These are phyloP conservation scores for Cladosporium sp. DNA, from an alignment of 2,329 filamentous ascomycete genomes.

Conservation along the genomic window DNA sequence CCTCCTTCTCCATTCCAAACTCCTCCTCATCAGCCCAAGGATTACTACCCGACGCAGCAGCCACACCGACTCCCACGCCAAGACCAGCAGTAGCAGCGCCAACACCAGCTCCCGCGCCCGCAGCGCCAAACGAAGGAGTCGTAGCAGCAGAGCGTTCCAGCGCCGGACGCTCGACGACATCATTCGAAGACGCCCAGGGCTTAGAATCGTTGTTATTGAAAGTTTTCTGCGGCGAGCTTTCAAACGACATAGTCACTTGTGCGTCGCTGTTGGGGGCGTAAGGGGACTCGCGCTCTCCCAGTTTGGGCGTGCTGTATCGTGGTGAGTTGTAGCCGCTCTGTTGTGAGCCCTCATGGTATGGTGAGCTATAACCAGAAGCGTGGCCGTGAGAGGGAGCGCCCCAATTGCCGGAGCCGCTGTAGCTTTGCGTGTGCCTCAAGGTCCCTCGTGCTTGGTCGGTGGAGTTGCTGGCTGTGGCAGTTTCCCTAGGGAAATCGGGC, in stretches of 20 bases:
- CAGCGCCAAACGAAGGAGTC: neutral
- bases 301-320: neutral
- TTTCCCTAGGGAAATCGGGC: slow-evolving; percentile 38
- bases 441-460: slow-evolving; percentile 5
- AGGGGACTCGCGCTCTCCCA: neutral
- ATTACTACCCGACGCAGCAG: slow-evolving; percentile 28
- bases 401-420: slow-evolving; percentile 18
- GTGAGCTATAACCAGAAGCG: slow-evolving; percentile 10
- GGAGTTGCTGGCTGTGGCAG: neutral
- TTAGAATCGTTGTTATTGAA: slow-evolving; percentile 11
- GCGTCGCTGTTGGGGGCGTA: slow-evolving; percentile 27
- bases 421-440: slow-evolving; percentile 48
- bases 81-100: neutral
- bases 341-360: slow-evolving; percentile 12
- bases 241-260: slow-evolving; percentile 46
- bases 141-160: neutral
- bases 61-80: neutral
- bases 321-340: slow-evolving; percentile 32
- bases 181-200: slow-evolving; percentile 2
- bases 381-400: neutral
- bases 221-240: slow-evolving; percentile 25
- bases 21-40: slow-evolving; percentile 46
- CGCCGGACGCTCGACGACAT: neutral
- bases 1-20: slow-evolving; percentile 44
- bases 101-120: neutral